Base-by-base conservation (phyloP, 129 eudicot genomes). In the Pittosporum tobira region DNA sequence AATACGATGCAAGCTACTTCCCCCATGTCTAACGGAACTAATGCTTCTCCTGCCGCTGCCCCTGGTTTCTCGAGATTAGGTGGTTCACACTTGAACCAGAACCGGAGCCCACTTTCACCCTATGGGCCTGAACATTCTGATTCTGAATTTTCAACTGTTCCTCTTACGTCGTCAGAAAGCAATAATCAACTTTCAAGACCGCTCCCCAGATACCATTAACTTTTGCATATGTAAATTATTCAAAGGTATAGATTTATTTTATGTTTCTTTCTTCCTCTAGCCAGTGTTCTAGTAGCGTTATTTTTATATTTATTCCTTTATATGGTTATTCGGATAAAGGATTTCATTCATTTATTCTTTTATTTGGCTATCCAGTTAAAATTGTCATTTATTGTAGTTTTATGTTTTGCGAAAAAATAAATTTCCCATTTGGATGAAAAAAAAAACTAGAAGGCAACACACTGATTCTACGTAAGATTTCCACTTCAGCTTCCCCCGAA, bases 81-180 rank as follows among this genome's bases (percentile, higher is more conserved):
- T 26, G 62, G 31, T 26, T 53, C 72, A 3, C 63, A 38, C 25
- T 19, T 19, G 6, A 48, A 58, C 28, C 73, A 73, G 40, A 49
- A 56, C 64, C 74, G 46, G 22, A 51, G 48, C 44, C 59, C 72
- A 20, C 5, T 57, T 21, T 49, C 51, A 9, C 20, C 76, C 31
- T 70, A 59, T 28, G 67, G 71, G 29, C 58, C 71, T 16, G 82
- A 77, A 26, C 67, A 67, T 46, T 61, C 75, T 1, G 79, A 72
- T 56, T 75, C 97, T 2, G 98, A 86, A 59, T 86, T 86, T 61
- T 86, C 95, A 48, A 91, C 96, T 0, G 98, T 86, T 62, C 95
- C 98, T 58, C 84, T 86, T 4, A 75, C 84, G 12, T 74, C 93
- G 59, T 81, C 86, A 1, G 86, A 84, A 44, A 75, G 62, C 79